Percentiles rank a stretch among this genome's conserved stretches.
These are phyloP conservation scores for Candida silvatica DNA, from an alignment of 805 yeast species.

Conservation along the genomic window DNA sequence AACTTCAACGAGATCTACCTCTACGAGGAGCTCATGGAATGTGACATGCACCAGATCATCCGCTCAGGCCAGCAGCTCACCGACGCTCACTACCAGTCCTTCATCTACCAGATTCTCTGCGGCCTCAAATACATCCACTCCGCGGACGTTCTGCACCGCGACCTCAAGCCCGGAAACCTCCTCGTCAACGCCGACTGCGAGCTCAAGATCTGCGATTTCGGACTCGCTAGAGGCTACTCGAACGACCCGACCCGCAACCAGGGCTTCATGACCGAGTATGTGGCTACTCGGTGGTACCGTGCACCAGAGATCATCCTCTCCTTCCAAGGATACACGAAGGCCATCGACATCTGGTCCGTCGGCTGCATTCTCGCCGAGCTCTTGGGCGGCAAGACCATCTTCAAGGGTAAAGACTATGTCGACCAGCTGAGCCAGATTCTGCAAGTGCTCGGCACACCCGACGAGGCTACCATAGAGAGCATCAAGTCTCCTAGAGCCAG, in stretches of 20 bases:
- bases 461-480: conserved; percentile 54
- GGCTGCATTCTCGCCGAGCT: conserved; percentile 96
- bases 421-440: conserved; percentile 89
- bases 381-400: conserved; percentile 82
- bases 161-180: conserved; percentile 88
- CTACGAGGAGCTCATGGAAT: conserved; percentile 96
- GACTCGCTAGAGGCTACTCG: conserved; percentile 87
- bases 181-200: conserved; percentile 96
- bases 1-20: conserved; percentile 86
- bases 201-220: conserved; percentile 92
- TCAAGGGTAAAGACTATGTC: conserved; percentile 93
- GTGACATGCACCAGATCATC: conserved; percentile 97
- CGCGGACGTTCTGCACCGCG: conserved; percentile 93
- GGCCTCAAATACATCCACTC: conserved; percentile 92
- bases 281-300: conserved; percentile 97
- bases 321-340: conserved; percentile 90
- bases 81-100: conserved; percentile 91
- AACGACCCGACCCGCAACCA: conserved; percentile 76
- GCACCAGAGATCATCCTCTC: conserved; percentile 97
- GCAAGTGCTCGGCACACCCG: conserved; percentile 87
- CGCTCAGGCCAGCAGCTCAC: conserved; percentile 89
- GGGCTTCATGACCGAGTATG: conserved; percentile 95
- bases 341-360: conserved; percentile 96
- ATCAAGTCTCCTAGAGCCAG: conserved; percentile 87
- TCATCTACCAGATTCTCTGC: conserved; percentile 84